These are phyloP conservation scores for Pythium sukuiense DNA, from an alignment of 352 stramenopile species.

Conservation along the genomic window DNA sequence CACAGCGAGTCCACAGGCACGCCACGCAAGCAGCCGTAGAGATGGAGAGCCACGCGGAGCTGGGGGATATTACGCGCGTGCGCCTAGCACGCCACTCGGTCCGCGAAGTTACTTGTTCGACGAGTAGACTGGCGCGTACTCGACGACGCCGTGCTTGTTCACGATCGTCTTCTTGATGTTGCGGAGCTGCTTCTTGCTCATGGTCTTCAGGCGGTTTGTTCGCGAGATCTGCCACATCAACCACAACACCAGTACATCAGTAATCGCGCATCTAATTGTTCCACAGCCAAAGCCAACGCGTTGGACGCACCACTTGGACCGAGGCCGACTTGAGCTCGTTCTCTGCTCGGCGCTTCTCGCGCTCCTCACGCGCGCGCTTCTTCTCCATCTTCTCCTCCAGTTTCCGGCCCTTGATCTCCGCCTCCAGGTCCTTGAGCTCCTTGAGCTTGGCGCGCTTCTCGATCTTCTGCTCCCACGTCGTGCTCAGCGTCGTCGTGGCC, in stretches of 20 bases:
- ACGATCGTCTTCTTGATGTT: slow-evolving; percentile 92
- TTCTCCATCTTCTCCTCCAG: slow-evolving; percentile 75
- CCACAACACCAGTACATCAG: slow-evolving; percentile 15
- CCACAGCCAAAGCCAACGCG: neutral
- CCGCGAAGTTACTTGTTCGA: slow-evolving; percentile 47
- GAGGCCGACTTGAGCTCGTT: slow-evolving; percentile 90
- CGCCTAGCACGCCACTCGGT: neutral
- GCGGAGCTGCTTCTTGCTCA: slow-evolving; percentile 93
- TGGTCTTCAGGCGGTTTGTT: slow-evolving; percentile 87
- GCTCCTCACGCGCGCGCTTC: slow-evolving; percentile 78
- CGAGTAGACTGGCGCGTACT: slow-evolving; percentile 86
- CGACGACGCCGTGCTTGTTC: slow-evolving; percentile 90
- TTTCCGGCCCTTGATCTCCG: slow-evolving; percentile 75
- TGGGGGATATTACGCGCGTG: slow-evolving; percentile 1
- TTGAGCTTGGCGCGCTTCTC: slow-evolving; percentile 73
- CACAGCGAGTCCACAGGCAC: neutral
- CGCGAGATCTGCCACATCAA: slow-evolving; percentile 63
- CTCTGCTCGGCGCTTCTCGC: slow-evolving; percentile 84
- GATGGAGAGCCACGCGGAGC: neutral
- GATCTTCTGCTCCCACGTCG: slow-evolving; percentile 88
- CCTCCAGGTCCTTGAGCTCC: slow-evolving; percentile 83
- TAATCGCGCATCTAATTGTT: slow-evolving; percentile 5
- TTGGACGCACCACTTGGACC: slow-evolving; percentile 77
- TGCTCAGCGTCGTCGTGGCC: slow-evolving; percentile 79
- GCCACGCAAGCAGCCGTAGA: neutral